These are phyloP conservation scores for Sugiyamaella americana DNA, from an alignment of 805 yeast genomes.

Conservation along the genomic window DNA sequence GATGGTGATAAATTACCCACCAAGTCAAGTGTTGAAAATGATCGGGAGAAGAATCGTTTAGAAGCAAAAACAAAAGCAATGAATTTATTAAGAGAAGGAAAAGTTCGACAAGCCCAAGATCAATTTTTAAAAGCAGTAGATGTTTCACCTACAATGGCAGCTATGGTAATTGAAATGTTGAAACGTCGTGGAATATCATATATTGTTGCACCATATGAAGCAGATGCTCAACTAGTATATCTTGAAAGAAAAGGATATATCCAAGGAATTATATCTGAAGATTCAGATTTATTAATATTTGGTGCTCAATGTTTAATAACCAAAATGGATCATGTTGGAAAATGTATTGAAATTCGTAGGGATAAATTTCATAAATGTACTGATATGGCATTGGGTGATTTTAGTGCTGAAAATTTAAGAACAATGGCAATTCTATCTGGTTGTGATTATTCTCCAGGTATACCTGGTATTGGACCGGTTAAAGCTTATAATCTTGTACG, in stretches of 20 bases:
- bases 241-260: slow-evolving; percentile 69
- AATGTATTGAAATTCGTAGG: slow-evolving; percentile 62
- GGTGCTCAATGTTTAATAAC: slow-evolving; percentile 76
- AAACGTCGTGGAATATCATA: slow-evolving; percentile 52
- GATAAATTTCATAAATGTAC: slow-evolving; percentile 47
- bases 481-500: slow-evolving; percentile 62
- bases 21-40: slow-evolving; percentile 65
- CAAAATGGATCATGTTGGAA: slow-evolving; percentile 65
- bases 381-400: slow-evolving; percentile 42
- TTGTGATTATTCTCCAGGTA: slow-evolving; percentile 90
- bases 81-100: slow-evolving; percentile 52
- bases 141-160: slow-evolving; percentile 88
- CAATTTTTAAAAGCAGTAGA: slow-evolving; percentile 74
- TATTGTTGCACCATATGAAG: slow-evolving; percentile 97
- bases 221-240: slow-evolving; percentile 94
- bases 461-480: slow-evolving; percentile 72
- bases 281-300: slow-evolving; percentile 84
- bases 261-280: slow-evolving; percentile 87
- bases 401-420: slow-evolving; percentile 55
- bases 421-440: slow-evolving; percentile 87
- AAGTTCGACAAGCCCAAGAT: slow-evolving; percentile 54
- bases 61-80: slow-evolving; percentile 43
- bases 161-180: slow-evolving; percentile 67
- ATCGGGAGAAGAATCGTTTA: slow-evolving; percentile 38
- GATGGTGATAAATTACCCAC: slow-evolving; percentile 87